Evolutionary conservation across 371 early-diverging fungal genomes (phyloP), one percentile per base, ranked within the genome.

Genomic region (Batkoa obscura): DNA sequence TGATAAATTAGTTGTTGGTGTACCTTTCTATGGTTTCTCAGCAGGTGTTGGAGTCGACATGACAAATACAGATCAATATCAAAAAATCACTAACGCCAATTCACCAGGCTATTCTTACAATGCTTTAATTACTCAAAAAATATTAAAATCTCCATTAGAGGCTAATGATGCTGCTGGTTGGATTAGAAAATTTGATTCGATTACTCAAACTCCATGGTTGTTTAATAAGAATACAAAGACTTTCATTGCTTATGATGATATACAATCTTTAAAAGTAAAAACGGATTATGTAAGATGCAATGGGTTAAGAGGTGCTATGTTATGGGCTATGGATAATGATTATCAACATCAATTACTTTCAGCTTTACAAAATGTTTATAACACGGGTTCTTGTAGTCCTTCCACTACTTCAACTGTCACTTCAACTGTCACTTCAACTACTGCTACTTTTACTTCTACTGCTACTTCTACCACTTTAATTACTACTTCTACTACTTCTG

Each of bases 161-260:
- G 74, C 78, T 1, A 70, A 71, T 31, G 73, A 76, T 17, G 68
- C 23, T 35, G 32, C 38, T 37, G 55, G 55, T 13, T 79, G 75
- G 76, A 60, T 62, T 13, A 72, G 78, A 17, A 60, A 75, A 51
- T 80, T 78, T 78, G 84, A 83, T 52, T 55, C 68, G 9, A 62
- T 63, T 9, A 67, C 79, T 17, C 61, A 74, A 62, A 81, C 83
- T 0, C 83, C 83, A 30, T 81, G 83, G 84, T 60, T 82, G 51
- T 80, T 76, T 66, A 75, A 79, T 46, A 64, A 71, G 4, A 58
- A 66, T 0, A 62, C 64, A 41, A 68, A 72, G 34, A 68, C 64
- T 0, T 79, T 15, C 38, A 51, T 37, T 15, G 30, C 78, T 15
- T 83, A 79, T 59, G 81, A 83, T 59, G 81, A 80, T 60, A 69